Evolutionary conservation across 768 basidiomycete genomes (phyloP), one percentile per base, ranked within the genome.

Genomic region (Calocera cornea): DNA sequence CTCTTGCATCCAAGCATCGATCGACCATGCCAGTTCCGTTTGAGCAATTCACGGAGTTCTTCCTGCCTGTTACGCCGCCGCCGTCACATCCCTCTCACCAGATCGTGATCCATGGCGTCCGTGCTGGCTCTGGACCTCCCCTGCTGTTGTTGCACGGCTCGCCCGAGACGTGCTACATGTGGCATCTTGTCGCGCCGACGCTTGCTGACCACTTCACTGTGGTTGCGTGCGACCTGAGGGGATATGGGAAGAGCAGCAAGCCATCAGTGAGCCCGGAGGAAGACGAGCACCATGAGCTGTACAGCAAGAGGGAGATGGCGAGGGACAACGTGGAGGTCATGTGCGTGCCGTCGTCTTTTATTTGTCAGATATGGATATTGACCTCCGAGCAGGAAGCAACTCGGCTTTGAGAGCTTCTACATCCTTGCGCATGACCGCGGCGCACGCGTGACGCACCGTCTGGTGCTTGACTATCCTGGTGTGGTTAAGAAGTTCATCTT

Each of bases 281-380:
- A 19, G 54, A 60, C 22, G 16, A 27, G 54, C 54, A 60, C 16
- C 76, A 77, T 68, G 68, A 68, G 10, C 73, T 73, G 63, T 74
- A 76, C 67, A 73, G 71, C 16, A 77, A 77, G 67, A 68, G 74
- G 16, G 74, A 74, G 64, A 74, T 77, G 71, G 75, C 74, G 3
- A 67, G 65, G 10, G 76, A 77, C 67, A 68, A 72, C 31, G 70
- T 76, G 14, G 68, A 71, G 24, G 69, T 74, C 16, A 74, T 75
- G 74, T 74, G 66, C 69, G 72, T 66, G 29, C 16, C 29, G n/a
- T 29, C 24, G 68, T 31, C n/a, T 41, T 34, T 38, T 36, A 29
- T 11, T n/a, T 29, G 22, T 66, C 22, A 24, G 24, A 36, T 10
- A 19, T 24, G 10, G 14, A 36, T 33, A 24, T 60, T 36, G 63